These are phyloP conservation scores for Fusarium bactridioides DNA, from an alignment of 2,329 filamentous ascomycete species.

Conservation along the genomic window DNA sequence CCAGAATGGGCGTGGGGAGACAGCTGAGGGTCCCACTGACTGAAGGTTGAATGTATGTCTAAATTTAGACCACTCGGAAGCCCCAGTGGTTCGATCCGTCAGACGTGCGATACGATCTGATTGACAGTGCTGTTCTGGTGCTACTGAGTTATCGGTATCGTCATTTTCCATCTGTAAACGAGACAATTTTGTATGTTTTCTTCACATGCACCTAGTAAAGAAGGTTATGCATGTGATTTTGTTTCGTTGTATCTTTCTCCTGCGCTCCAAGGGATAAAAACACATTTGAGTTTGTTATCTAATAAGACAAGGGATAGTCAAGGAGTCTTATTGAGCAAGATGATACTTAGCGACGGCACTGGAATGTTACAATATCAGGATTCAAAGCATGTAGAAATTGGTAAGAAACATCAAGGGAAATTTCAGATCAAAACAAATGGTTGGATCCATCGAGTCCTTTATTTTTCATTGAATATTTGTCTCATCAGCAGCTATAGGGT, in stretches of 20 bases:
- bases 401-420: neutral
- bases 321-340: neutral
- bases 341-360: neutral
- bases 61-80: conserved; percentile 26
- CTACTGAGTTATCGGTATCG: neutral
- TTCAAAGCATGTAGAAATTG: neutral
- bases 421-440: neutral
- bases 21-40: conserved; percentile 12
- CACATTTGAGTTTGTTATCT: neutral
- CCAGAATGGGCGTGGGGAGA: conserved; percentile 14
- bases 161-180: neutral
- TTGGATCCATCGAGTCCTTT: neutral
- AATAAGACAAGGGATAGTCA: neutral
- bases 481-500: neutral
- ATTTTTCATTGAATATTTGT: neutral
- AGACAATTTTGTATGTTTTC: neutral
- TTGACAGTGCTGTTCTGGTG: neutral
- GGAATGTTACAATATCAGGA: neutral
- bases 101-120: conserved; percentile 4
- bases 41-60: conserved; percentile 17
- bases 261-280: neutral
- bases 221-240: neutral
- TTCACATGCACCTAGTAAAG: neutral
- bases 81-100: conserved; percentile 5
- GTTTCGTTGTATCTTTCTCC: neutral